Percentiles rank a stretch among this genome's conserved stretches.
Evolutionary conservation across 495 filamentous ascomycete species (phyloP).

Genomic region (Daldinia childiae): DNA sequence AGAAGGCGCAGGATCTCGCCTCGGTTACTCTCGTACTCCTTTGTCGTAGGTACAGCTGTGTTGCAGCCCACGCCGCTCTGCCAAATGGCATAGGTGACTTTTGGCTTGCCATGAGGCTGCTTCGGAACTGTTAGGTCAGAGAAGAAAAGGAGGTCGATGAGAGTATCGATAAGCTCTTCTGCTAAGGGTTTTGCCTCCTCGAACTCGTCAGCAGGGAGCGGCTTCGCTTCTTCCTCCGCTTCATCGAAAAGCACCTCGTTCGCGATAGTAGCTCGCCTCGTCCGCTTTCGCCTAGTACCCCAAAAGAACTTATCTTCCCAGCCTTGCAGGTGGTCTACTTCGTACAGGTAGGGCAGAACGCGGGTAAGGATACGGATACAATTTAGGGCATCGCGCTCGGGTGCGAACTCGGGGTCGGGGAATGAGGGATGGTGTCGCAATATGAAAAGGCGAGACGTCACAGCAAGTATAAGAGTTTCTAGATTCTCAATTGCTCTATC

Average conservation of each 20-base stretch:
- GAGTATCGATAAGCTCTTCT: constrained; percentile 91
- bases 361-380: constrained; percentile 64
- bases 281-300: constrained; percentile 73
- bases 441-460: constrained; percentile 80
- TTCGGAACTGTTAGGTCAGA: constrained; percentile 84
- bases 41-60: constrained; percentile 84
- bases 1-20: constrained; percentile 89
- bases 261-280: constrained; percentile 61
- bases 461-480: constrained; percentile 85
- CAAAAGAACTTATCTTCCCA: constrained; percentile 98
- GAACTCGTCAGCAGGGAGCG: constrained; percentile 67
- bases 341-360: constrained; percentile 67
- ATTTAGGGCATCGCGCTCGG: constrained; percentile 89
- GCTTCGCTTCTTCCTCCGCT: constrained; percentile 59
- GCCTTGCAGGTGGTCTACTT: constrained; percentile 81
- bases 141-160: constrained; percentile 92
- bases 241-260: constrained; percentile 90
- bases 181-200: constrained; percentile 89
- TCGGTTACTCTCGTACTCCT: constrained; percentile 89
- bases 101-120: constrained; percentile 71
- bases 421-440: constrained; percentile 91
- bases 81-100: constrained; percentile 95
- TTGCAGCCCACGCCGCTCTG: constrained; percentile 97
- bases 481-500: constrained; percentile 89
- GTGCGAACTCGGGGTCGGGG: constrained; percentile 87